Evolutionary conservation across 164 flowering plant species (phyloP).

Genomic region (Vitis cinerea): DNA sequence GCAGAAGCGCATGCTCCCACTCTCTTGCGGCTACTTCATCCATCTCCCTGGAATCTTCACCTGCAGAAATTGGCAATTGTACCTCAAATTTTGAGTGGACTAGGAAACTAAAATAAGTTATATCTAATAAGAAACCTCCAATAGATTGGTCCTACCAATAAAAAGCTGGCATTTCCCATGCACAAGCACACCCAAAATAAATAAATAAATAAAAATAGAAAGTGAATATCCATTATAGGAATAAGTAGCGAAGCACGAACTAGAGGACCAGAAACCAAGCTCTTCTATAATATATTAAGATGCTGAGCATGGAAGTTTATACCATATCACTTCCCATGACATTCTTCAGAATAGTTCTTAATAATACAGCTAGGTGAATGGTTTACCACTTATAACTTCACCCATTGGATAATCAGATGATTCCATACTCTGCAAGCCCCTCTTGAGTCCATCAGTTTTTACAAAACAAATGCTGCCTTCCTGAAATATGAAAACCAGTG

Average conservation of each 20-base stretch:
- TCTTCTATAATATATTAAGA: neutral
- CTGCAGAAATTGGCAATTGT: slow-evolving; percentile 27
- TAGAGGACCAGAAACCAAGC: neutral
- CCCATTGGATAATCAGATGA: slow-evolving; percentile 68
- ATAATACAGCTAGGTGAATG: neutral
- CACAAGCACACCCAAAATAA: neutral
- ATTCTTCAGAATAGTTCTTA: no score
- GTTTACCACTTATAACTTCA: slow-evolving; percentile 48
- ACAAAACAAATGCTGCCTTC: slow-evolving; percentile 26
- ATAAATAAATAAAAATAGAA: neutral
- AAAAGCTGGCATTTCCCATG: neutral
- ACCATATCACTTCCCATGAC: no score
- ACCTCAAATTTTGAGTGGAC: neutral
- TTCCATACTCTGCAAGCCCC: slow-evolving; percentile 63
- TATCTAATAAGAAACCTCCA: neutral
- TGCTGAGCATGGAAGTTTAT: no score
- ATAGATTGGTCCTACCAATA: neutral
- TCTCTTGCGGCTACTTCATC: slow-evolving; percentile 79
- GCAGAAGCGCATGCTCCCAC: slow-evolving; percentile 80
- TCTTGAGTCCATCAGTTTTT: slow-evolving; percentile 59
- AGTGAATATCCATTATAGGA: neutral
- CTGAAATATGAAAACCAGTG: slow-evolving; percentile 31
- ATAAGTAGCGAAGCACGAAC: neutral
- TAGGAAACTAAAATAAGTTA: neutral
- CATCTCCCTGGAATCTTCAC: slow-evolving; percentile 52